Percentiles rank a stretch among this genome's conserved stretches.
These are phyloP conservation scores for Tuber microsphaerosporum DNA, from an alignment of 495 filamentous ascomycete genomes.

Conservation along the genomic window DNA sequence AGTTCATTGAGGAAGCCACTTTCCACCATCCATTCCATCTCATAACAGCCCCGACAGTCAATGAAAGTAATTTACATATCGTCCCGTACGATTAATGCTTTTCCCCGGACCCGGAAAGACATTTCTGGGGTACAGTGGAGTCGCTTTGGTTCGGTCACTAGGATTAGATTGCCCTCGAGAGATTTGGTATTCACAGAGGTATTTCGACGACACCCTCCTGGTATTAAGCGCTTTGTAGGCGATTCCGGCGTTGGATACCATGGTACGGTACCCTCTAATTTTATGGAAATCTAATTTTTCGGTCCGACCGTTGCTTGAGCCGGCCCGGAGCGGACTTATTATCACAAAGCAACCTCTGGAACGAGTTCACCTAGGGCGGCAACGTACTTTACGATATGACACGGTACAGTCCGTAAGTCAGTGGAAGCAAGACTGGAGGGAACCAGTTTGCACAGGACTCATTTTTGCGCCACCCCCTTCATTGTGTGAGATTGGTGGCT, in stretches of 20 bases:
- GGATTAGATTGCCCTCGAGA: not conserved
- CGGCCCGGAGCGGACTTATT: not conserved
- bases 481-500: not conserved
- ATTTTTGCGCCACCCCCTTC: not conserved
- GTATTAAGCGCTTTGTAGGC: not conserved
- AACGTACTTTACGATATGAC: not conserved
- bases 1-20: not conserved
- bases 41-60: not conserved
- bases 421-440: not conserved
- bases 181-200: not conserved
- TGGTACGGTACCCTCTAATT: not conserved
- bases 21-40: not conserved
- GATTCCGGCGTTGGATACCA: not conserved
- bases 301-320: not conserved
- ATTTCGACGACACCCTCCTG: not conserved
- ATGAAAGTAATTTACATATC: not conserved
- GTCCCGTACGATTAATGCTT: not conserved
- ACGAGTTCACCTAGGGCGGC: not conserved
- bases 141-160: not conserved
- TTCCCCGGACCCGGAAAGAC: not conserved
- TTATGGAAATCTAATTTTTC: not conserved
- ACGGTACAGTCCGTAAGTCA: not conserved
- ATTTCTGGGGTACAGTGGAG: not conserved
- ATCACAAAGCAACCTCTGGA: not conserved
- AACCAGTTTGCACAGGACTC: not conserved